Evolutionary conservation across 768 basidiomycete species (phyloP).

Genomic region (Stropharia rugosoannulata): DNA sequence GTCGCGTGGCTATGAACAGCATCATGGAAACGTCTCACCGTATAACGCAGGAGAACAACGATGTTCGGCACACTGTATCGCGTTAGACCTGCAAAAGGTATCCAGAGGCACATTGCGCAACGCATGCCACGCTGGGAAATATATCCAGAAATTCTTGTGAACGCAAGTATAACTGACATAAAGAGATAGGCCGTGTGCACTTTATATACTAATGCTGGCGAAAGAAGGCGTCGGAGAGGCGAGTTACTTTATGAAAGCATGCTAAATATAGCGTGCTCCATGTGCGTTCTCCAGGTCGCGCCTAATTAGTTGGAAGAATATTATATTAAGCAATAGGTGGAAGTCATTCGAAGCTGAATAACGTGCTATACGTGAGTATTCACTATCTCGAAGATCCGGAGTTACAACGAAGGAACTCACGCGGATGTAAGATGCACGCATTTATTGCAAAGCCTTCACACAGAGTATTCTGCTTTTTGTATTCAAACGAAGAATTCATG

Average conservation of each 20-base stretch:
- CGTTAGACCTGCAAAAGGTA: constrained; percentile 7
- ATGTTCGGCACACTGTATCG: neutral
- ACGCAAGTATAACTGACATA: neutral
- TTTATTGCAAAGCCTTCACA: no score
- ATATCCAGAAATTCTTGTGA: constrained; percentile 2
- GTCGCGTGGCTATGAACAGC: constrained; percentile 7
- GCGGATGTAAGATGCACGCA: neutral
- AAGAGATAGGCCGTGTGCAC: constrained; percentile 13
- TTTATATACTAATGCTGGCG: constrained; percentile 7
- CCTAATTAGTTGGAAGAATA: no score
- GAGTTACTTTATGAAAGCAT: no score
- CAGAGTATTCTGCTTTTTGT: no score
- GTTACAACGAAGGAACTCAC: neutral
- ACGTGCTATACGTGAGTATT: no score
- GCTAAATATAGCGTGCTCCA: no score
- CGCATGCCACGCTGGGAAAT: constrained; percentile 11
- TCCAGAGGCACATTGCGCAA: constrained; percentile 6
- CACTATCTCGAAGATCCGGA: neutral
- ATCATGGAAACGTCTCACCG: neutral
- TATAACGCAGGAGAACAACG: constrained; percentile 8
- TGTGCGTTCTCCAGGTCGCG: no score
- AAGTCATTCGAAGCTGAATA: no score
- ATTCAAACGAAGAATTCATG: no score
- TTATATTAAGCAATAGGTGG: neutral
- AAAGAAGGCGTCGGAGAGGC: neutral